Conservation (phyloP, 148 eudicot genomes). For the Simmondsia chinensis region DNA sequence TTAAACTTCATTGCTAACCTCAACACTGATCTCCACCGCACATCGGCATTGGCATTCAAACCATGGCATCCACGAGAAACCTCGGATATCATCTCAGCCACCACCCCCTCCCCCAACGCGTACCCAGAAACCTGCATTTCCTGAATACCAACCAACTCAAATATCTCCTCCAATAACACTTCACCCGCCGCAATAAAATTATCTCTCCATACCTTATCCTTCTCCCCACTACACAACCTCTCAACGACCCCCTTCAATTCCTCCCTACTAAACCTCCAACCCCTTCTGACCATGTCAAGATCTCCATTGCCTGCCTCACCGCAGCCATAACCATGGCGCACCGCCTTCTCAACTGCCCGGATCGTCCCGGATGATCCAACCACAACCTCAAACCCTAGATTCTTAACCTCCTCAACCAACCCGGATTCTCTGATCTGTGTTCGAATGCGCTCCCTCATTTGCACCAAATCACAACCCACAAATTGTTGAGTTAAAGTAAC, state of each 20-base stretch:
- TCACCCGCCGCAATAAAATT: conserved; percentile 56
- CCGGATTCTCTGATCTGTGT: conserved; percentile 23
- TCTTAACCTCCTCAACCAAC: conserved; percentile 28
- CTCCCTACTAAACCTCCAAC: conserved; percentile 27
- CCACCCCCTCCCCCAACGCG: conserved; percentile 64
- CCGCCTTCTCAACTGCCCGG: conserved; percentile 48
- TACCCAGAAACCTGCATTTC: conserved; percentile 62
- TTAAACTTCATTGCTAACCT: conserved; percentile 53
- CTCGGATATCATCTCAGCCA: conserved; percentile 38
- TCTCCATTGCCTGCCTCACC: conserved; percentile 18
- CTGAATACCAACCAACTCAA: conserved; percentile 39
- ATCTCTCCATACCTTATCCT: conserved; percentile 26
- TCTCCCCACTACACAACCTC: conserved; percentile 28
- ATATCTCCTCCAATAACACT: conserved; percentile 53
- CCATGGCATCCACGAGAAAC: conserved; percentile 25
- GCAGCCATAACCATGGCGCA: conserved; percentile 30
- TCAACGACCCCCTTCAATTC: conserved; percentile 46
- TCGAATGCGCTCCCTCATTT: conserved; percentile 31
- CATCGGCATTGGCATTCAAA: conserved; percentile 39
- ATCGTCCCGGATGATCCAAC: conserved; percentile 75
- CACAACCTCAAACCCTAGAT: conserved; percentile 31
- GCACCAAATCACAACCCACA: conserved; percentile 10
- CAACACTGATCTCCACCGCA: conserved; percentile 53
- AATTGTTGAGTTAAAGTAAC: conserved; percentile 41
- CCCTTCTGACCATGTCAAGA: conserved; percentile 21